Conservation (phyloP, 768 basidiomycete species). For the Leucocoprinus sp. region DNA sequence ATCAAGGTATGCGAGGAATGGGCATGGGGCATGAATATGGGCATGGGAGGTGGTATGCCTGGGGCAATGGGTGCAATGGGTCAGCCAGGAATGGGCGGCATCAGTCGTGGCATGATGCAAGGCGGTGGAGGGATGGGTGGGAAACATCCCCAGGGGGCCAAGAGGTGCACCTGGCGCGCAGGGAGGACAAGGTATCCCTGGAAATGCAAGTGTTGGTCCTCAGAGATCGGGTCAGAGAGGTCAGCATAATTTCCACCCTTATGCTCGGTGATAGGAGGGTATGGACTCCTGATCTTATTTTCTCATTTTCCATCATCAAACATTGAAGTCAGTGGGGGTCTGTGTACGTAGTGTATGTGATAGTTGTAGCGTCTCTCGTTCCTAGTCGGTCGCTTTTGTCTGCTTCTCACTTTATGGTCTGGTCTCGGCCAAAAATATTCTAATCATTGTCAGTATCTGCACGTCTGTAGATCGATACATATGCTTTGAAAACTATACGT, state of each 20-base stretch:
- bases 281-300: neutral
- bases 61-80: slow-evolving; percentile 32
- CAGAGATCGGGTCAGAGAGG: slow-evolving; percentile 67
- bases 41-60: slow-evolving; percentile 35
- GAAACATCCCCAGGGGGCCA: slow-evolving; percentile 60
- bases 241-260: slow-evolving; percentile 79
- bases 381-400: neutral
- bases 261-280: slow-evolving; percentile 44
- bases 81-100: slow-evolving; percentile 11
- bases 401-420: neutral
- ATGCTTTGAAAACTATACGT: too few relatives aligned
- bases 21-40: slow-evolving; percentile 27
- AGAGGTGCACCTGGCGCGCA: slow-evolving; percentile 47
- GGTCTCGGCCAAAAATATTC: too few relatives aligned
- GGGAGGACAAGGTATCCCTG: slow-evolving; percentile 28
- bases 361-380: neutral
- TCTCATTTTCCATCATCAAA: neutral
- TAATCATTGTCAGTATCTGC: too few relatives aligned
- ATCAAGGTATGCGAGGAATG: slow-evolving; percentile 27
- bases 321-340: neutral
- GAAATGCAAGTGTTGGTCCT: slow-evolving; percentile 57
- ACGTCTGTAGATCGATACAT: too few relatives aligned
- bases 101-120: slow-evolving; percentile 25
- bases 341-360: slow-evolving; percentile 1
- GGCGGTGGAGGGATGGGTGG: slow-evolving; percentile 26